These are phyloP conservation scores for Apiospora rasikravindrae DNA, from an alignment of 2,329 filamentous ascomycete species.

Conservation along the genomic window DNA sequence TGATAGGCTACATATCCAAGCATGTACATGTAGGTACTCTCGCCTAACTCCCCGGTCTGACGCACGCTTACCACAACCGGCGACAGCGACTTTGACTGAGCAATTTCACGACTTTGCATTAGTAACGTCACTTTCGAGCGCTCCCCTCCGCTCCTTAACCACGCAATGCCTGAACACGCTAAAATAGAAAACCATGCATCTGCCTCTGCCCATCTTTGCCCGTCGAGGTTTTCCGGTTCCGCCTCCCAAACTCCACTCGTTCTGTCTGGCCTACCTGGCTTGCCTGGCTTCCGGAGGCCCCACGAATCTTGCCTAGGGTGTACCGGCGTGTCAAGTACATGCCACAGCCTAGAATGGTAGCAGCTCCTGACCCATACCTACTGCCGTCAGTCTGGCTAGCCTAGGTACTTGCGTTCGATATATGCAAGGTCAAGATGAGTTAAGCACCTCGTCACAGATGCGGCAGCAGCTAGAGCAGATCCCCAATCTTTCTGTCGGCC, in stretches of 20 bases:
- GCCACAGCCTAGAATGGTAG: not conserved
- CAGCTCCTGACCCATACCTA: slow-evolving; percentile 5
- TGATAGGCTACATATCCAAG: not conserved
- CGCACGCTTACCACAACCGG: slow-evolving; percentile 4
- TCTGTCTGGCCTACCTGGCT: not conserved
- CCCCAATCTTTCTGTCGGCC: not conserved
- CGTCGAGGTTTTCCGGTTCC: not conserved
- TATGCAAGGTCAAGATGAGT: not conserved
- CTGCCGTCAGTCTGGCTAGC: not conserved
- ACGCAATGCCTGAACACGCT: not conserved
- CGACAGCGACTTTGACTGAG: not conserved
- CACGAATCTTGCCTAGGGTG: not conserved
- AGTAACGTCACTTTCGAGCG: slow-evolving; percentile 1
- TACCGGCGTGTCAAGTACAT: slow-evolving; percentile 6
- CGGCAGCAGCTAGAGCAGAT: not conserved
- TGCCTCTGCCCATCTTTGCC: not conserved
- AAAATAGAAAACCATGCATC: not conserved
- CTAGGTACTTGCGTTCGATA: not conserved
- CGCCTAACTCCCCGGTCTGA: not conserved
- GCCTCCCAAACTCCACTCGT: not conserved
- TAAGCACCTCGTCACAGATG: slow-evolving; percentile 7
- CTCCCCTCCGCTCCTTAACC: not conserved
- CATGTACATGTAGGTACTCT: not conserved
- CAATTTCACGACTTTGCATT: not conserved
- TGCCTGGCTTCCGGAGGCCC: not conserved